Evolutionary conservation across 805 yeast genomes (phyloP).

Genomic region (Candida chilensis): DNA sequence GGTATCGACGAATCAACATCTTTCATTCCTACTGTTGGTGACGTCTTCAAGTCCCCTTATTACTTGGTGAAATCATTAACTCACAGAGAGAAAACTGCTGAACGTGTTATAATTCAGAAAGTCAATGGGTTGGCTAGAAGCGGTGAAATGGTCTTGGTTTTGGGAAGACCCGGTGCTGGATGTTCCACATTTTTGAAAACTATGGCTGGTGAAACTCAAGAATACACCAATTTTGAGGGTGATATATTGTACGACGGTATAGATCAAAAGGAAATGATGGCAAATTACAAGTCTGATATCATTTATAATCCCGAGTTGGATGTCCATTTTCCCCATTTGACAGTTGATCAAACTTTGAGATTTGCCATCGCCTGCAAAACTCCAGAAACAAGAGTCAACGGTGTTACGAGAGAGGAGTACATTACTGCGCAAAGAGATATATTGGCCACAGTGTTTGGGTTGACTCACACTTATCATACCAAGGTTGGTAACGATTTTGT

Average conservation of each 20-base stretch:
- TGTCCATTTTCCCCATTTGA: conserved; percentile 67
- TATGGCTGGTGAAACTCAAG: conserved; percentile 38
- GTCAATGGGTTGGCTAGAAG: conserved; percentile 35
- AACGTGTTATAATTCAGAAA: too few relatives aligned
- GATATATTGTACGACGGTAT: conserved; percentile 55
- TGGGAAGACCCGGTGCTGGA: conserved; percentile 77
- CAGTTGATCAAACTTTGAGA: conserved; percentile 63
- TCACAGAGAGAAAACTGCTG: conserved; percentile 11
- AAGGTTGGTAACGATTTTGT: conserved; percentile 60
- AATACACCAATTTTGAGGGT: conserved; percentile 41
- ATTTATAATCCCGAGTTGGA: conserved; percentile 57
- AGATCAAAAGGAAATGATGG: conserved; percentile 48
- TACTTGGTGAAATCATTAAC: too few relatives aligned
- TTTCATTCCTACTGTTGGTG: conserved; percentile 18
- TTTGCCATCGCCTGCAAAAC: conserved; percentile 67
- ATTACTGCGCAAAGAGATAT: conserved; percentile 19
- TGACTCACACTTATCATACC: conserved; percentile 29
- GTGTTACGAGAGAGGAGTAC: conserved; percentile 36
- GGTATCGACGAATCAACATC: conserved; percentile 31
- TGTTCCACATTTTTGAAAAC: conserved; percentile 64
- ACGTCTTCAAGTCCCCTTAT: too few relatives aligned
- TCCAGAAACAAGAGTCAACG: conserved; percentile 44
- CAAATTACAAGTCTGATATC: conserved; percentile 44
- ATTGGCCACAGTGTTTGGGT: conserved; percentile 19
- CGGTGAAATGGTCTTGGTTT: conserved; percentile 63